phyloP scores from a whole-genome alignment of 2,329 filamentous ascomycete species.

The Aspergillus candidus region DNA sequence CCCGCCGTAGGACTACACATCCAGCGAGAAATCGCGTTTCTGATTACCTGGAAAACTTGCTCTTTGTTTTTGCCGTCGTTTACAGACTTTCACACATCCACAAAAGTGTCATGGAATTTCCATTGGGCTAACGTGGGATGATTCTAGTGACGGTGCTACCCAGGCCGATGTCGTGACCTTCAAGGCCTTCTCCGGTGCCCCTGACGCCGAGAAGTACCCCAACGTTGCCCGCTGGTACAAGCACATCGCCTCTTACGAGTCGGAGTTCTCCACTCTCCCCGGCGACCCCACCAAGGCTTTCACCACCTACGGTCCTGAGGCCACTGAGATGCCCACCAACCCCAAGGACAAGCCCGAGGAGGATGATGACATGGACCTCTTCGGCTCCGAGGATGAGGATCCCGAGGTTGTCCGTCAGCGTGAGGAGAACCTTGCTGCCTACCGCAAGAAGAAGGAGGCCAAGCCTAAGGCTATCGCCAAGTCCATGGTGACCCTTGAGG shows the following conservation, averaged over 20 bases:
- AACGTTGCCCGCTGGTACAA: constrained; percentile 97
- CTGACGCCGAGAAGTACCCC: constrained; percentile 81
- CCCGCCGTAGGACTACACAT: constrained; percentile 70
- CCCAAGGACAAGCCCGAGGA: constrained; percentile 76
- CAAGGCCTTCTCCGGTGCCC: constrained; percentile 75
- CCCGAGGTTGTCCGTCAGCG: constrained; percentile 75
- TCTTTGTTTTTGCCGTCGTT: constrained; percentile 11
- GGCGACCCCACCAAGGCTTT: constrained; percentile 86
- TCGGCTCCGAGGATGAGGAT: constrained; percentile 90
- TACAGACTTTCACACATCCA: constrained; percentile 4
- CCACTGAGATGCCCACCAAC: constrained; percentile 69
- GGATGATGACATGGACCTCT: constrained; percentile 86
- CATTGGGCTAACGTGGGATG: constrained; percentile 9
- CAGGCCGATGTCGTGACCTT: constrained; percentile 95
- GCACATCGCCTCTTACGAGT: constrained; percentile 89
- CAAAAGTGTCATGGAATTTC: constrained; percentile 8
- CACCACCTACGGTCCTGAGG: constrained; percentile 87
- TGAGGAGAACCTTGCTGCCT: constrained; percentile 85
- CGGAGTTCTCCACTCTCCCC: constrained; percentile 83
- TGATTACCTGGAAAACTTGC: constrained; percentile 45
- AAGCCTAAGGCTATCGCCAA: constrained; percentile 92
- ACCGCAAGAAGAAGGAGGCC: constrained; percentile 93
- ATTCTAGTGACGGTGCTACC: constrained; percentile 58
- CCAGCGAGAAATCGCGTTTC: constrained; percentile 70
- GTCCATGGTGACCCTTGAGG: constrained; percentile 89